These are phyloP conservation scores for Epipyxis sp. DNA, from an alignment of 108 stramenopile species.

Conservation along the genomic window DNA sequence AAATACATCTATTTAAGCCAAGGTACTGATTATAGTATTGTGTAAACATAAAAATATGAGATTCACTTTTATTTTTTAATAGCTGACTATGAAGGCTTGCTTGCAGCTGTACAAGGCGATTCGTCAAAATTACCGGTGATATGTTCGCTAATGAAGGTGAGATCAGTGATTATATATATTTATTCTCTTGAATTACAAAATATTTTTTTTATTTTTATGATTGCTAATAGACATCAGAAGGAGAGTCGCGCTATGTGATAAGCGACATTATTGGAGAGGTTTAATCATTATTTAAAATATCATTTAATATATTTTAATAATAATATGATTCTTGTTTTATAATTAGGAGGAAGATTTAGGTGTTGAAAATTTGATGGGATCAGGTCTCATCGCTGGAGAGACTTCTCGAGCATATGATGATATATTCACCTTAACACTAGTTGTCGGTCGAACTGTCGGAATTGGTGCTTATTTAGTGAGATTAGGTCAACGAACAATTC, in stretches of 20 bases:
- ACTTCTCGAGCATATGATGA: slow-evolving; percentile 91
- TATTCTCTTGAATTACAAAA: no score
- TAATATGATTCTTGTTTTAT: no score
- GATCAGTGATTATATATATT: no score
- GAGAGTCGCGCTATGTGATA: slow-evolving; percentile 31
- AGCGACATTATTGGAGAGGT: slow-evolving; percentile 81
- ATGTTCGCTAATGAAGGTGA: background rate
- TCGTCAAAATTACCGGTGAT: slow-evolving; percentile 33
- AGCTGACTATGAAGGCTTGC: slow-evolving; percentile 70
- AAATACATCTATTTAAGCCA: slow-evolving; percentile 86
- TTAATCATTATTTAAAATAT: no score
- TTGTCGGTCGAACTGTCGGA: slow-evolving; percentile 85
- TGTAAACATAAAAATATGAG: background rate
- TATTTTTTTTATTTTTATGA: no score
- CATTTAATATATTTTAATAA: no score
- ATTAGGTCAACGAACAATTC: slow-evolving; percentile 94
- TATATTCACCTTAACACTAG: slow-evolving; percentile 93
- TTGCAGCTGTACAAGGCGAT: slow-evolving; percentile 26
- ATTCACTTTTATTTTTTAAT: background rate
- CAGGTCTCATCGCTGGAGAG: slow-evolving; percentile 96
- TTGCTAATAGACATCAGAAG: no score
- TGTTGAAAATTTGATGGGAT: slow-evolving; percentile 97
- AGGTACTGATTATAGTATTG: background rate
- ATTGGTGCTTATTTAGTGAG: slow-evolving; percentile 99
- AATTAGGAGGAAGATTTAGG: slow-evolving; percentile 96